These are phyloP conservation scores for Sporothrix brasiliensis DNA, from an alignment of 2,329 filamentous ascomycete genomes.

Conservation along the genomic window DNA sequence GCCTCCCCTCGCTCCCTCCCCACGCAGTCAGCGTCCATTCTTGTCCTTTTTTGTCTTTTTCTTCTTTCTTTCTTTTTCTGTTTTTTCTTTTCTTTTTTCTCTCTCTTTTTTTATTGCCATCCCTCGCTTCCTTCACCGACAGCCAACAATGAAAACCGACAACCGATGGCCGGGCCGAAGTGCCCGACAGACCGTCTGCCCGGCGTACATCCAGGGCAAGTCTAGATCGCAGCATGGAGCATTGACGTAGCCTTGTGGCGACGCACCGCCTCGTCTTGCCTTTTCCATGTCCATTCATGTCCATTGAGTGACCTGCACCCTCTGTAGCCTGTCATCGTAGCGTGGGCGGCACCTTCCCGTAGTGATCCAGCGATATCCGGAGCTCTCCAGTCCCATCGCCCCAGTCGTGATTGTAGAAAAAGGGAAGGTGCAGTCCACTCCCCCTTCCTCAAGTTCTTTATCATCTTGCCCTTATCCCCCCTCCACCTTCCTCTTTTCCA, in stretches of 20 bases:
- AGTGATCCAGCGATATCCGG: conserved; percentile 1
- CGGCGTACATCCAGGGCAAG: not conserved
- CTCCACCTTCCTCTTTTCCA: not conserved
- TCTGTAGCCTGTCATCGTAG: conserved; percentile 5
- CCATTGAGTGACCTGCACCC: conserved; percentile 14
- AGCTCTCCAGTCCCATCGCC: conserved; percentile 1
- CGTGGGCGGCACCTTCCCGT: not conserved
- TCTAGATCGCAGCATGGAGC: not conserved
- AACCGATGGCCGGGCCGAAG: conserved; percentile 6
- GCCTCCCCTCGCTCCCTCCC: not conserved
- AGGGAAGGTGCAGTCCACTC: not conserved
- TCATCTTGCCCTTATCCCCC: conserved; percentile 19
- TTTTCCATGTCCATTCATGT: not conserved
- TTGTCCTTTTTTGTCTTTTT: not conserved
- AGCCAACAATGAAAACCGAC: conserved; percentile 2
- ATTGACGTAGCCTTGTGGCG: not conserved
- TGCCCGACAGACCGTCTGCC: not conserved
- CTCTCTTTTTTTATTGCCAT: not conserved
- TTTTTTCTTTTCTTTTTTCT: not conserved
- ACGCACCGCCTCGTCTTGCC: not conserved
- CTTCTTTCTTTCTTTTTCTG: not conserved
- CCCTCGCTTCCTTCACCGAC: conserved; percentile 6
- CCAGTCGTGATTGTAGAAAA: conserved; percentile 7
- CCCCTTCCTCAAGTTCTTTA: conserved; percentile 14
- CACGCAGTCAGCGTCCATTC: not conserved